phyloP scores from a whole-genome alignment of 352 stramenopile species.

The Globisporangium heterothallicum region DNA sequence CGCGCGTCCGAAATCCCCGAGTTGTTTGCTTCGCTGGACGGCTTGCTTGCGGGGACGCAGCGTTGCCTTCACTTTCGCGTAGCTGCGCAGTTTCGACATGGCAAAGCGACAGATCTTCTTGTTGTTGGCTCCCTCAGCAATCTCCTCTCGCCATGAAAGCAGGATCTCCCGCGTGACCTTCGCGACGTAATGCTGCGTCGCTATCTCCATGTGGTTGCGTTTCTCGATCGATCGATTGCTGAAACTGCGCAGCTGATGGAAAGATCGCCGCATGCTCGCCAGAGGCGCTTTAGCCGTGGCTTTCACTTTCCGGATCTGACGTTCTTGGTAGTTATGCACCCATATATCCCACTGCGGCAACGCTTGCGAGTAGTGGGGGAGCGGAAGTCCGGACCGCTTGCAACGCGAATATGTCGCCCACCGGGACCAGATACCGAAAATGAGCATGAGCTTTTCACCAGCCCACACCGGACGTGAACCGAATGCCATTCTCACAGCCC shows the following conservation, averaged over 20 bases:
- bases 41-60: conserved; percentile 34
- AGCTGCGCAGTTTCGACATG: conserved; percentile 22
- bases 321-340: conserved; percentile 72
- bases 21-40: conserved; percentile 12
- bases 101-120: conserved; percentile 40
- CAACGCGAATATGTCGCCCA: conserved; percentile 51
- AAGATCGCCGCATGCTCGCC: conserved; percentile 43
- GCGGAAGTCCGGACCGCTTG: conserved; percentile 35
- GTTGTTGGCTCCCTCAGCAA: conserved; percentile 29
- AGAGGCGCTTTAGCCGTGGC: conserved; percentile 42
- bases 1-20: conserved; percentile 19
- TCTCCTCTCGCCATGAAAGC: conserved; percentile 40
- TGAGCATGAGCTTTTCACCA: conserved; percentile 49
- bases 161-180: conserved; percentile 13
- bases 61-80: conserved; percentile 26
- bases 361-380: conserved; percentile 36
- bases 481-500: conserved; percentile 56
- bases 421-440: conserved; percentile 67
- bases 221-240: conserved; percentile 13
- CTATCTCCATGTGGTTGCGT: conserved; percentile 13
- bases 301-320: conserved; percentile 68
- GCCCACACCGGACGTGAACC: conserved; percentile 45
- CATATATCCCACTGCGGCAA: conserved; percentile 69
- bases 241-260: conserved; percentile 29
- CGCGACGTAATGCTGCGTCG: conserved; percentile 15